Evolutionary conservation across 257 asterid genomes (phyloP).

Genomic region (Rauvolfia tetraphylla): DNA sequence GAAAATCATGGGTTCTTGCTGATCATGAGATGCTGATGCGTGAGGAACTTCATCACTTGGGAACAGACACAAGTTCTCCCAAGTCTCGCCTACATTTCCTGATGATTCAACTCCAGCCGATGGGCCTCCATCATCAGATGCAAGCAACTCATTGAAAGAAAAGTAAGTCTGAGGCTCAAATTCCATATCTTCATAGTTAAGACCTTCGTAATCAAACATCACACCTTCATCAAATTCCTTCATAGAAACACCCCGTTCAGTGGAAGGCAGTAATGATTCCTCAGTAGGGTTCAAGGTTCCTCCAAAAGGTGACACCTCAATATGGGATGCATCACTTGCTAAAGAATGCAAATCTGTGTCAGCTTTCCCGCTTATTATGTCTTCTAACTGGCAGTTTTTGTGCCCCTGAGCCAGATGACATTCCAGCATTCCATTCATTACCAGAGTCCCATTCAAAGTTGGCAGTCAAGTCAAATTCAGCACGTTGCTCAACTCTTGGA

Average conservation of each 20-base stretch:
- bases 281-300: constrained; percentile 37
- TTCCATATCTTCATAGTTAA: constrained; percentile 54
- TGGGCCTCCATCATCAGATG: constrained; percentile 43
- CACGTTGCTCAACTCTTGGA: constrained; percentile 29
- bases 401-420: constrained; percentile 39
- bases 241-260: constrained; percentile 38
- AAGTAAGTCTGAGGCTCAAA: constrained; percentile 96
- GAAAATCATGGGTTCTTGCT: constrained; percentile 28
- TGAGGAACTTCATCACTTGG: constrained; percentile 32
- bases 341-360: constrained; percentile 22
- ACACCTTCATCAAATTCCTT: constrained; percentile 42
- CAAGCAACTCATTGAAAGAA: constrained; percentile 71
- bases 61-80: constrained; percentile 28
- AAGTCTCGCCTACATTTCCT: constrained; percentile 24
- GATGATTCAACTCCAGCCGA: constrained; percentile 26
- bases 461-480: constrained; percentile 24
- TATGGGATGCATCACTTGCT: constrained; percentile 29
- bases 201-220: constrained; percentile 40
- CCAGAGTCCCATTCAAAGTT: constrained; percentile 38
- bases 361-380: constrained; percentile 44
- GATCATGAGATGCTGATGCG: constrained; percentile 26
- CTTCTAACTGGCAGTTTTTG: constrained; percentile 68
- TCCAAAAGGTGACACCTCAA: constrained; percentile 26
- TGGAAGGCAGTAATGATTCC: constrained; percentile 31
- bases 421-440: constrained; percentile 28